Percentiles rank a stretch among this genome's conserved stretches.
phyloP scores from a whole-genome alignment of 1,284 basidiomycete species.

The Neonothopanus nambi region DNA sequence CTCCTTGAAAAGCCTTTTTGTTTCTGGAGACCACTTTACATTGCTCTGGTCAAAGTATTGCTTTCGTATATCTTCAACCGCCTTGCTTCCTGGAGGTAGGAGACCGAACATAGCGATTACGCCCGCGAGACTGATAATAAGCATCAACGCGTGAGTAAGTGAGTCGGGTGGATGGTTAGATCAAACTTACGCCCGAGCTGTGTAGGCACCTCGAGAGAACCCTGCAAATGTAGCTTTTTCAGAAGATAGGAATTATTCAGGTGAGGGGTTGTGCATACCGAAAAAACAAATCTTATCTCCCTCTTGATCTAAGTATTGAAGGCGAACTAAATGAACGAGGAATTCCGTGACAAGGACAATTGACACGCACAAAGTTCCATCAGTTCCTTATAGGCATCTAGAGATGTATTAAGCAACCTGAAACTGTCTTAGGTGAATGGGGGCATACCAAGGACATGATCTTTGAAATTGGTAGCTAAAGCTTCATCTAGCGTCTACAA shows the following conservation, averaged over 20 bases:
- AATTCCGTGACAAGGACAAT: background rate
- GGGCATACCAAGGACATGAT: background rate
- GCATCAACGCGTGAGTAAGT: too few species aligned
- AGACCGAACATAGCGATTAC: conserved; percentile 1
- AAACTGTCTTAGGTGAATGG: too few species aligned
- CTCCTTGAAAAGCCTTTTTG: background rate
- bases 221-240: background rate
- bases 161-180: background rate
- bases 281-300: conserved; percentile 7
- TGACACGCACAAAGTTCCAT: background rate
- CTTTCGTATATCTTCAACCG: background rate
- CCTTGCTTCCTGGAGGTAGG: background rate
- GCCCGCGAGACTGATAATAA: conserved; percentile 2
- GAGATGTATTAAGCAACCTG: too few species aligned
- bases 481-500: background rate
- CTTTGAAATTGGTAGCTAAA: background rate
- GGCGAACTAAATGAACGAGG: background rate
- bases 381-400: background rate
- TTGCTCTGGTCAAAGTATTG: background rate
- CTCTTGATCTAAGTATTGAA: background rate
- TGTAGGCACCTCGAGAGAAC: conserved; percentile 9
- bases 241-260: background rate
- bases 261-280: background rate
- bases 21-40: too few species aligned
- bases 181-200: background rate